Evolutionary conservation across 116 monocot species (phyloP), one percentile per base, ranked within the genome.

Genomic region (Cymodocea nodosa): DNA sequence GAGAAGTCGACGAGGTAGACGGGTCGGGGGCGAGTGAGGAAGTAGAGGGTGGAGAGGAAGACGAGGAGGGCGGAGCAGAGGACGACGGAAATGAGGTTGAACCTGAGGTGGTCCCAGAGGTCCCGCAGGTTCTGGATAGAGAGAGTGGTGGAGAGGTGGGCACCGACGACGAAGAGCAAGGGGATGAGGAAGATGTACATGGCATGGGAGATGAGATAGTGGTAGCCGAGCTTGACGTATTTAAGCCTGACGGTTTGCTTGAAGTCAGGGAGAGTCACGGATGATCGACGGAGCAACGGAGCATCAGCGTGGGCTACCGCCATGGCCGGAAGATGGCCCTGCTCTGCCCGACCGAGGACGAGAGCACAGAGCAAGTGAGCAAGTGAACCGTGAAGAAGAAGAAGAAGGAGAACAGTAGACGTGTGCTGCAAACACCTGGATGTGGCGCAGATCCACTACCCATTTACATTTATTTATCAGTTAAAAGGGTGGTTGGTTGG

Each of bases 211-310:
- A 89, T 81, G 18, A 89, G 80, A 76, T 85, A 69, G 64, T 89
- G 89, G 72, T 89, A 85, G 14, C 85, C 85, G 0, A 89, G 82
- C 76, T 89, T 89, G n/a, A 85, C 85, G 52, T 89, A 89, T 72
- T 89, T 89, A 59, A 89, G 84, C 63, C 82, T 85, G 22, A 89
- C 78, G 2, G 89, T 85, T 69, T 89, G 89, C 68, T 79, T 85
- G 82, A 89, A 89, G 70, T 85, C 85, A 0, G 89, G 89, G 63
- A 89, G 74, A 19, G 56, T 52, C 68, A 8, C 35, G 19, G 69
- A 59, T 11, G 75, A 50, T 10, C 62, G 18, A 14, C 17, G 64
- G 17, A 61, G 69, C 24, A 50, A 56, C 20, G 72, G 65, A 36
- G 19, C 40, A 44, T 10, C 12, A 6, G 44, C 6, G 44, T 44